These are phyloP conservation scores for Eimeria praecox DNA, from an alignment of 169 alveolate species.

Conservation along the genomic window DNA sequence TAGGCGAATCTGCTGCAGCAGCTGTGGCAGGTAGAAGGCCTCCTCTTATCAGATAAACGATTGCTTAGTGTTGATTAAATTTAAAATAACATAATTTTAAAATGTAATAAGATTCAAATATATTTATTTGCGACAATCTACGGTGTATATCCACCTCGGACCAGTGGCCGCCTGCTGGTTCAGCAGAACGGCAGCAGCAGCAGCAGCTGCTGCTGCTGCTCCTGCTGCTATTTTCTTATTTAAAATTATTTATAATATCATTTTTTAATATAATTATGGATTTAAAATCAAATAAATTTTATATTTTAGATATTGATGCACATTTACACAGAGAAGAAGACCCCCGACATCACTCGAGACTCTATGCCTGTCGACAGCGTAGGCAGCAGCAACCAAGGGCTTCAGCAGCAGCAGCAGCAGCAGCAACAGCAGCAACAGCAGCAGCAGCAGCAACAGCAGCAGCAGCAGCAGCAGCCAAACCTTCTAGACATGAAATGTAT, in stretches of 20 bases:
- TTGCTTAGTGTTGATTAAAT: no score
- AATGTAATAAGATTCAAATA: no score
- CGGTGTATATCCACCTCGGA: not conserved
- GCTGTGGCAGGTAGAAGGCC: no score
- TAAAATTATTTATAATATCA: not conserved
- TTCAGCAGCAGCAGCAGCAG: not conserved
- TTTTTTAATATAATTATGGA: not conserved
- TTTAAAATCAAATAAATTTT: not conserved
- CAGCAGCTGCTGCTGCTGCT: not conserved
- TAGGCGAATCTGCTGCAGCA: no score
- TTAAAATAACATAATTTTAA: no score
- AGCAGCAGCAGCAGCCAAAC: not conserved
- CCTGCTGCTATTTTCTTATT: not conserved
- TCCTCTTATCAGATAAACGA: no score
- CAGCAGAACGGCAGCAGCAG: not conserved
- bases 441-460: not conserved
- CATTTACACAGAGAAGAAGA: not conserved
- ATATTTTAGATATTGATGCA: not conserved
- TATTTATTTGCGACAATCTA: not conserved
- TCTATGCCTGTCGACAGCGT: not conserved
- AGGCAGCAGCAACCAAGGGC: not conserved
- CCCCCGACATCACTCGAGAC: not conserved
- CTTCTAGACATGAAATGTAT: not conserved
- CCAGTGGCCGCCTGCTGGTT: not conserved
- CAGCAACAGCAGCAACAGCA: slow-evolving; percentile 10